These are phyloP conservation scores for Triticum urartu DNA, from an alignment of 176 grass and related monocot species.

Conservation along the genomic window DNA sequence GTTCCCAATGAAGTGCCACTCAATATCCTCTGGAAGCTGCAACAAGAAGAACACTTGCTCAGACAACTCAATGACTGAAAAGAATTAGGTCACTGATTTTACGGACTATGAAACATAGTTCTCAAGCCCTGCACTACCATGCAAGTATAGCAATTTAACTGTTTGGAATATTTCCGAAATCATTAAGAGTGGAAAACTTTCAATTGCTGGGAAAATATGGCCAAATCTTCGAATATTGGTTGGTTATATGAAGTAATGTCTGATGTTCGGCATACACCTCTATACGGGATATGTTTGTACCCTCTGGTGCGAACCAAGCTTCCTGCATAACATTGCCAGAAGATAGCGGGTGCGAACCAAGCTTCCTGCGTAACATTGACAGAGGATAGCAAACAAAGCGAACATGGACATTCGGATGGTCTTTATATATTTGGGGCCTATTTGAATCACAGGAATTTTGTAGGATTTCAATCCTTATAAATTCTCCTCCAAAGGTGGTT, in stretches of 20 bases:
- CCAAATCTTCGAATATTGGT: neutral
- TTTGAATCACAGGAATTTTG: neutral
- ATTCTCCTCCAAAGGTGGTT: neutral
- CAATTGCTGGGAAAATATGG: neutral
- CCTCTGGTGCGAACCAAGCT: neutral
- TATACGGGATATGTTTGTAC: neutral
- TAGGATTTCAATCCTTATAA: neutral
- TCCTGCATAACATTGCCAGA: neutral
- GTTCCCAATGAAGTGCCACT: constrained; percentile 97
- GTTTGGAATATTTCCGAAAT: neutral
- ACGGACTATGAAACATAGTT: neutral
- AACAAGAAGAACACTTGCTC: constrained; percentile 33
- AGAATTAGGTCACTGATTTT: neutral
- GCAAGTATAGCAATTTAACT: neutral
- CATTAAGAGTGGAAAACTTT: neutral
- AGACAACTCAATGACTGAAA: constrained; percentile 6
- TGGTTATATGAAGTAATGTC: neutral
- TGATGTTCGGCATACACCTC: neutral
- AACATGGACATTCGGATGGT: neutral
- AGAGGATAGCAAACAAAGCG: neutral
- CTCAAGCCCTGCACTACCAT: neutral
- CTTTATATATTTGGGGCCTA: neutral
- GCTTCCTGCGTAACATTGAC: neutral
- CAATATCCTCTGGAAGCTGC: constrained; percentile 88
- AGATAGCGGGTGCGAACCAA: neutral